Evolutionary conservation across 495 filamentous ascomycete species (phyloP), one percentile per base, ranked within the genome.

Genomic region (Penicillium arizonense): DNA sequence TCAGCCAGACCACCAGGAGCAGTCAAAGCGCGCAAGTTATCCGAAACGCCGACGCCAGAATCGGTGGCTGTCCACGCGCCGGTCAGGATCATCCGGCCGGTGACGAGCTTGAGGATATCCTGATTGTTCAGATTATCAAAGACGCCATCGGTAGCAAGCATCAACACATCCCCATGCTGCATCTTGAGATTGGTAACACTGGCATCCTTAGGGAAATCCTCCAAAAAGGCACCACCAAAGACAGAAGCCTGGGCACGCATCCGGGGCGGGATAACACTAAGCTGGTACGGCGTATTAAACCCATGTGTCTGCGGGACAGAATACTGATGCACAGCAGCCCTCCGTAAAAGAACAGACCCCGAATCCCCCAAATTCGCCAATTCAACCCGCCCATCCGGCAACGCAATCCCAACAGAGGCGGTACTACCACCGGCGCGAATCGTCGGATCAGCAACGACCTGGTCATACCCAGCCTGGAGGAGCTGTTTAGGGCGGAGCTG

Each of bases 311-410:
- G 94, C 20, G 90, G 87, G 33, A 84, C 79, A 4, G 91, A 94
- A 65, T 83, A 84, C 38, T 88, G 80, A 59, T 91, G 87, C 14
- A 97, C 87, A 11, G 87, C 89, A 59, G 90, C 93, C 30, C 86
- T 78, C 20, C 91, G 83, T 47, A 97, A 70, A 42, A 96, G 84
- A 20, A 97, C 82, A 65, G 90, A 97, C 45, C 93, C 94, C n/a
- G 91, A 96, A 71, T 98, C 94, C 54, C 94, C 94, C n/a, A 98
- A 76, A 66, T 98, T 98, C 35, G 94, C 95, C 45, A 96, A 82
- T 56, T 93, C 87, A 14, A 97, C 75, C 9, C 71, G 76, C 13
- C 94, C 95, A 57, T 88, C 78, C 1, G 77, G 74, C 16, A 77
- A 73, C 18, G 84, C 84, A 33, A 95, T 76, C 8, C 85, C 94